These are phyloP conservation scores for Diddensiella santjacobensis DNA, from an alignment of 805 yeast species.

Conservation along the genomic window DNA sequence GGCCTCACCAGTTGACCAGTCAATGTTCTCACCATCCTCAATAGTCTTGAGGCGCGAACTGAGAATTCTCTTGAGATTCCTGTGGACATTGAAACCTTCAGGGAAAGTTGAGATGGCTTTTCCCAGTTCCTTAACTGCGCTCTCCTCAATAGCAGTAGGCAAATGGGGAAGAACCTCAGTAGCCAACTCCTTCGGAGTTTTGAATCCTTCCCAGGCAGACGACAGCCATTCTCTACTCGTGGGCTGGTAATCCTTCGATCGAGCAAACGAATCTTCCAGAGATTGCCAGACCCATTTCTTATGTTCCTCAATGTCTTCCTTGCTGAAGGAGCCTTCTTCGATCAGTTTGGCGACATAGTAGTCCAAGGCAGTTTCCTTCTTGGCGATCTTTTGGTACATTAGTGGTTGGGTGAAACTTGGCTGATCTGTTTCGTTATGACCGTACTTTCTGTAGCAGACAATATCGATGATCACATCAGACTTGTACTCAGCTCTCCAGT, in stretches of 20 bases:
- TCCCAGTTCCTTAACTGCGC: constrained; percentile 74
- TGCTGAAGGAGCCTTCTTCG: constrained; percentile 82
- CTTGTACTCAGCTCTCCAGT: constrained; percentile 96
- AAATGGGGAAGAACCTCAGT: constrained; percentile 93
- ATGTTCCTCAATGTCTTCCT: constrained; percentile 90
- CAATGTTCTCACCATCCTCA: constrained; percentile 89
- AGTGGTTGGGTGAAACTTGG: constrained; percentile 98
- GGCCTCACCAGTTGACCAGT: constrained; percentile 99
- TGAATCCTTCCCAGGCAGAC: constrained; percentile 98
- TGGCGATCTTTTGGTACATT: constrained; percentile 89
- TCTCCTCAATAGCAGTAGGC: constrained; percentile 85
- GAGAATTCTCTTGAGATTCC: constrained; percentile 92
- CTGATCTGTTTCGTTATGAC: constrained; percentile 99
- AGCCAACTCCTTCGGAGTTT: constrained; percentile 94
- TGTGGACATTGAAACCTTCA: constrained; percentile 80
- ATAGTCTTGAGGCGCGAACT: constrained; percentile 80
- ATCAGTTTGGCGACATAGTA: constrained; percentile 76
- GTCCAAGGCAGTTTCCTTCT: constrained; percentile 85
- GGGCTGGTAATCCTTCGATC: constrained; percentile 86
- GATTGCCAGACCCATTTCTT: constrained; percentile 96
- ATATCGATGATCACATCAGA: constrained; percentile 94
- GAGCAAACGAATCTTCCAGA: constrained; percentile 83
- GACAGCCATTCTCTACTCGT: constrained; percentile 96
- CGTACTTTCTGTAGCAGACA: constrained; percentile 97
- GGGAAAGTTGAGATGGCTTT: constrained; percentile 78